Percentiles rank a stretch among this genome's conserved stretches.
Conservation (phyloP, 768 basidiomycete genomes). For the Suillus lakei region DNA sequence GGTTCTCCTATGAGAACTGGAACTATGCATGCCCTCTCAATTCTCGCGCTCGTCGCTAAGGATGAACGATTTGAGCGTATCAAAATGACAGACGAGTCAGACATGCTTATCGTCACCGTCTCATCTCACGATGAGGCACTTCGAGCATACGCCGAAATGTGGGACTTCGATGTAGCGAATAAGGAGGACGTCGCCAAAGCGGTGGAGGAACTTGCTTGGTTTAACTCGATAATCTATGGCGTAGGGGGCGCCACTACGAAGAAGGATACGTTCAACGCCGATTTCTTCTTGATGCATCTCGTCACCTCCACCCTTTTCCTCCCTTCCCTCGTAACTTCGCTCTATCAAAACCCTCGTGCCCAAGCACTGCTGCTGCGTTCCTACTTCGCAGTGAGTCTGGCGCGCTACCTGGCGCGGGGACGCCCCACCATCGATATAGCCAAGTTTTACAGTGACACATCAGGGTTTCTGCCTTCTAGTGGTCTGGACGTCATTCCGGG, state of each 20-base stretch:
- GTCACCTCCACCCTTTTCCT: conserved; percentile 71
- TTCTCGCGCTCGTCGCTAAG: conserved; percentile 56
- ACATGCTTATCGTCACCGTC: conserved; percentile 33
- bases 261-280: conserved; percentile 53
- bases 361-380: conserved; percentile 31
- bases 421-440: conserved; percentile 36
- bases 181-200: conserved; percentile 49
- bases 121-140: conserved; percentile 43
- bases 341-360: conserved; percentile 32
- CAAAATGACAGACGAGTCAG: conserved; percentile 30
- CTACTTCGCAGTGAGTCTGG: conserved; percentile 32
- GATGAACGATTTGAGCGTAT: conserved; percentile 45
- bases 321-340: conserved; percentile 47
- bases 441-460: conserved; percentile 34
- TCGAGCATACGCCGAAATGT: conserved; percentile 47
- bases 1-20: neutral
- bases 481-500: conserved; percentile 18
- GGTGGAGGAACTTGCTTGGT: conserved; percentile 67
- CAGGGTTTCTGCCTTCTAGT: conserved; percentile 14
- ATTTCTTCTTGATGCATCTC: conserved; percentile 75
- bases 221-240: conserved; percentile 59
- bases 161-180: conserved; percentile 46
- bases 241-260: conserved; percentile 51
- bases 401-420: conserved; percentile 38
- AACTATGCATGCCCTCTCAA: conserved; percentile 43